Evolutionary conservation across 164 flowering plant species (phyloP).

Genomic region (Litsea cubeba): DNA sequence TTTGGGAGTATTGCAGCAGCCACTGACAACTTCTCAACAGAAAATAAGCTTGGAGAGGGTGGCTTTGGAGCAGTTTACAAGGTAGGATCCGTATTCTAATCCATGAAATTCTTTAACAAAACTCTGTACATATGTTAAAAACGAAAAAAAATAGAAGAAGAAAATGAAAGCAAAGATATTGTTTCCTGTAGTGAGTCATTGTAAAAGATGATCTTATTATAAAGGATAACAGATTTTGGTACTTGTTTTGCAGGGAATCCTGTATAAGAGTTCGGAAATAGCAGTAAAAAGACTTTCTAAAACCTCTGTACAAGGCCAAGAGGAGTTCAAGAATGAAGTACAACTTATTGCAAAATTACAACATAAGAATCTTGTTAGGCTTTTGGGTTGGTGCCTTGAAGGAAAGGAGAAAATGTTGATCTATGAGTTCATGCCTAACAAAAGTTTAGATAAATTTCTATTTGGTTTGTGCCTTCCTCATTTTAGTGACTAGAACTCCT

Average conservation of each 20-base stretch:
- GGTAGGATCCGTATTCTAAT: background rate
- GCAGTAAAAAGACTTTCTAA: slow-evolving; percentile 40
- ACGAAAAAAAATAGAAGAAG: background rate
- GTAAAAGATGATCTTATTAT: no score
- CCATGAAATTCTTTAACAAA: no score
- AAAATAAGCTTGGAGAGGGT: slow-evolving; percentile 2
- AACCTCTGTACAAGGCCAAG: slow-evolving; percentile 29
- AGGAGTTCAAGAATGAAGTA: slow-evolving; percentile 15
- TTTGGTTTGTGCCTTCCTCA: background rate
- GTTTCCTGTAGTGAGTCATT: no score
- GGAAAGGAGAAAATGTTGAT: background rate
- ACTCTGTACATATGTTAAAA: no score
- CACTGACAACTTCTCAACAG: slow-evolving; percentile 8
- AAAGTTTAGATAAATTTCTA: background rate
- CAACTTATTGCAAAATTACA: background rate
- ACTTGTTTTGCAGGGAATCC: slow-evolving; percentile 18
- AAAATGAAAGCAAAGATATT: no score
- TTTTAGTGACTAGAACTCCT: background rate
- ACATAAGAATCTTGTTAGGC: background rate
- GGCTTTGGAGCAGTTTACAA: slow-evolving; percentile 6
- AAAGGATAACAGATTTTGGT: background rate
- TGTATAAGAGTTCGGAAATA: slow-evolving; percentile 22
- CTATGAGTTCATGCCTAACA: background rate
- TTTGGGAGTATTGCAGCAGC: background rate
- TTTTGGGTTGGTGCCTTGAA: background rate